These are phyloP conservation scores for Casuarina equisetifolia DNA, from an alignment of 306 rosid species.

Conservation along the genomic window DNA sequence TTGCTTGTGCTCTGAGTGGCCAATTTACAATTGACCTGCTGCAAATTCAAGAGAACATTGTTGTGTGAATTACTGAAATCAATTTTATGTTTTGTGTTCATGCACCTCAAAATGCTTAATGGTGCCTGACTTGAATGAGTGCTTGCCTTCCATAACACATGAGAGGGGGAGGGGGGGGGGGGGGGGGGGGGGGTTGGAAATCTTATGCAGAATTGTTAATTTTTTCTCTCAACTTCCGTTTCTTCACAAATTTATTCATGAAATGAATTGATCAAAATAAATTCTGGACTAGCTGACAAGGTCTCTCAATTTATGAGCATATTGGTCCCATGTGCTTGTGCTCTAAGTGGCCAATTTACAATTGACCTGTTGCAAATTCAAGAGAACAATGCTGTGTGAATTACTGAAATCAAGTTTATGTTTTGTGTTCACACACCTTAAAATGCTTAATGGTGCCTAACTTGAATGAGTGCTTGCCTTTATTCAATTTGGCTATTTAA, in stretches of 20 bases:
- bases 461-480: slow-evolving; percentile 4
- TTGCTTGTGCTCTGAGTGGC: not conserved
- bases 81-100: too few relatives aligned
- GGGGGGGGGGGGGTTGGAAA: not conserved
- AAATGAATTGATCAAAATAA: not conserved
- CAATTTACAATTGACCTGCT: not conserved
- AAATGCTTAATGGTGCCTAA: not conserved
- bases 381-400: not conserved
- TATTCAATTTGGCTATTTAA: slow-evolving; percentile 7
- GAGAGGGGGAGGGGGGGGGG: not conserved
- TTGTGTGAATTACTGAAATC: not conserved
- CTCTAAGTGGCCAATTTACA: not conserved
- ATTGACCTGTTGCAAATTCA: not conserved
- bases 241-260: not conserved
- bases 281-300: not conserved
- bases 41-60: not conserved
- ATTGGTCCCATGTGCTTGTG: not conserved
- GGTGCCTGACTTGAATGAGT: too few relatives aligned
- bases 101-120: too few relatives aligned
- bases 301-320: not conserved
- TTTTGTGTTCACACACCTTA: not conserved
- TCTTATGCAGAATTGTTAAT: not conserved
- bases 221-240: not conserved
- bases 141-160: not conserved
- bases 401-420: not conserved